These are phyloP conservation scores for Blastomyces gilchristii DNA, from an alignment of 2,329 filamentous ascomycete species.

Conservation along the genomic window DNA sequence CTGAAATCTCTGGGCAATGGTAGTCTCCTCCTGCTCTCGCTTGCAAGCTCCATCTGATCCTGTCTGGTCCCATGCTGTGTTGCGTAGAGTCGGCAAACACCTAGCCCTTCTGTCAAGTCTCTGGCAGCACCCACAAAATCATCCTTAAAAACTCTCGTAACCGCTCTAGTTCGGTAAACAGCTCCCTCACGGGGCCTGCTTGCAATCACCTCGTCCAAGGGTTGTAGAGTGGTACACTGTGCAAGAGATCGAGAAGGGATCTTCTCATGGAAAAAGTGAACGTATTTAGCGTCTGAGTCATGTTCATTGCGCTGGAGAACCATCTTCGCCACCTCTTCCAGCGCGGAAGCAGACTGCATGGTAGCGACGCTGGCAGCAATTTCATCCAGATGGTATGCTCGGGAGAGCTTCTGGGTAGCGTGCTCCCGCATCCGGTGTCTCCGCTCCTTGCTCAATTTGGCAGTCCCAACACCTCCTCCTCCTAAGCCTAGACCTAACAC, in stretches of 20 bases:
- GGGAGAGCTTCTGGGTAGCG: conserved; percentile 64
- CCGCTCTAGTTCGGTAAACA: conserved; percentile 60
- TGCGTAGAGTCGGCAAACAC: conserved; percentile 43
- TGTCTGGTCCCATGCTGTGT: conserved; percentile 42
- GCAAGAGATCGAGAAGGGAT: conserved; percentile 66
- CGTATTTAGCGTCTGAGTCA: conserved; percentile 68
- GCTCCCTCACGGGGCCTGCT: conserved; percentile 55
- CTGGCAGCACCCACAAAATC: conserved; percentile 59
- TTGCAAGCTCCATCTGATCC: conserved; percentile 45
- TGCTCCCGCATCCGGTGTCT: conserved; percentile 72
- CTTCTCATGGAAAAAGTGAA: conserved; percentile 90
- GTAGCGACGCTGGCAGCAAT: conserved; percentile 72
- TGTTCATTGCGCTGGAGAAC: conserved; percentile 60
- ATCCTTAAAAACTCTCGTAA: conserved; percentile 64
- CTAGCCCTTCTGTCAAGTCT: conserved; percentile 60
- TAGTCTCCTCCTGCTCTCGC: conserved; percentile 27
- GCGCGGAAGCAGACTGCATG: conserved; percentile 67
- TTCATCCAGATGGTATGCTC: conserved; percentile 71
- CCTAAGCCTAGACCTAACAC: conserved; percentile 48
- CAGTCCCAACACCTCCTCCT: conserved; percentile 45
- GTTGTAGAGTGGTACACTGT: conserved; percentile 57
- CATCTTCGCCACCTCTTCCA: conserved; percentile 64
- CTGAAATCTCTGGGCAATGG: conserved; percentile 35
- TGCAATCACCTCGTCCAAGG: conserved; percentile 57
- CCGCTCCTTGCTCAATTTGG: conserved; percentile 63